Evolutionary conservation across 2,329 filamentous ascomycete genomes (phyloP).

Genomic region (Fusarium fujikuroi): DNA sequence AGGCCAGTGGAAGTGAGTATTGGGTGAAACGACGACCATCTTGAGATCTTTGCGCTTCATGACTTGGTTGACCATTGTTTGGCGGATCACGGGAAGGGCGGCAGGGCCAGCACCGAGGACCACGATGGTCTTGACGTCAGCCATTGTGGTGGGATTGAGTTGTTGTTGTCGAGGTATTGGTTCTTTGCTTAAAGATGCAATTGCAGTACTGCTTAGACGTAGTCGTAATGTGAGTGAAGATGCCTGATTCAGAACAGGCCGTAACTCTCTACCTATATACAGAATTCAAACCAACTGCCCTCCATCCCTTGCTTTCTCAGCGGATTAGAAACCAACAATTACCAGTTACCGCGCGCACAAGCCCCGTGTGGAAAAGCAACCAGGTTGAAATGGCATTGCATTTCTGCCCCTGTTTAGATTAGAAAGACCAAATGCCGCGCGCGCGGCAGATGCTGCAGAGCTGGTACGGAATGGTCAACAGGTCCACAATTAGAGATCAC

Average conservation of each 20-base stretch:
- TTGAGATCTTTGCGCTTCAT: constrained; percentile 54
- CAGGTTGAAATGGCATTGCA: background rate
- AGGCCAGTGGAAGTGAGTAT: constrained; percentile 61
- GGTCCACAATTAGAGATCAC: background rate
- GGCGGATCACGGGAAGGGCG: constrained; percentile 61
- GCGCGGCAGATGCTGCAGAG: constrained; percentile 1
- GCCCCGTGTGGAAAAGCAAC: background rate
- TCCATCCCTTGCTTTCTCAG: constrained; percentile 7
- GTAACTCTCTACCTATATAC: constrained; percentile 12
- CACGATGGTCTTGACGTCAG: constrained; percentile 55
- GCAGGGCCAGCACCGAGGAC: constrained; percentile 61
- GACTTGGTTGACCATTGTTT: constrained; percentile 58
- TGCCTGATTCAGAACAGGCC: background rate
- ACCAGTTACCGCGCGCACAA: background rate
- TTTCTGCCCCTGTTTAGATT: background rate
- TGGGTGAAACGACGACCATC: constrained; percentile 59
- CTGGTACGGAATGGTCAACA: background rate
- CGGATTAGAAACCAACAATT: constrained; percentile 8
- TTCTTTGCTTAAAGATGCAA: background rate
- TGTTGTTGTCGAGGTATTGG: too few species aligned
- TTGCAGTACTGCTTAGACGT: background rate
- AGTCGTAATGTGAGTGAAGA: constrained; percentile 1
- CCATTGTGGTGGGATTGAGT: constrained; percentile 13
- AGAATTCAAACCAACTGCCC: background rate
- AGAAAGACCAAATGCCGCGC: background rate